Conservation (phyloP, 139 green algal genomes). For the Asterochloris sp. region DNA sequence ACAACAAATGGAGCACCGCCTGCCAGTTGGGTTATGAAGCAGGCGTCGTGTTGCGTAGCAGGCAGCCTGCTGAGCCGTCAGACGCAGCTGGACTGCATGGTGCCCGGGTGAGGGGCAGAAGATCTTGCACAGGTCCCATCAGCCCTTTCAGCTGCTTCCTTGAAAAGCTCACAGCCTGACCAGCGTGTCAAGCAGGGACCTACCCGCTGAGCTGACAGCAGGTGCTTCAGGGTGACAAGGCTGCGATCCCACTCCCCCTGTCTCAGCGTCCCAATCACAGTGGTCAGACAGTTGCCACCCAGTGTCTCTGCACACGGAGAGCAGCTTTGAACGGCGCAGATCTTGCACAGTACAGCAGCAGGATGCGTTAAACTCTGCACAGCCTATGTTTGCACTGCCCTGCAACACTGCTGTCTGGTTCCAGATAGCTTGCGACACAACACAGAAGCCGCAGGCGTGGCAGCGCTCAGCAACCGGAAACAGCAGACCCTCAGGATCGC, state of each 20-base stretch:
- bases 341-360: not conserved
- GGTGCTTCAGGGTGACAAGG: slow-evolving; percentile 42
- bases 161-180: not conserved
- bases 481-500: not conserved
- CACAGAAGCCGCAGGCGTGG: not conserved
- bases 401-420: not conserved
- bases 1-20: too few relatives aligned
- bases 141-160: too few relatives aligned
- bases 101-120: too few relatives aligned
- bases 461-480: too few relatives aligned
- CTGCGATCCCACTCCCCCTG: slow-evolving; percentile 50
- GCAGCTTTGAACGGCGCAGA: not conserved
- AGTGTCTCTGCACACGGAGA: slow-evolving; percentile 44
- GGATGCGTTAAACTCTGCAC: not conserved
- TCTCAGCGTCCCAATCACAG: slow-evolving; percentile 44
- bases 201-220: slow-evolving; percentile 29
- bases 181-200: not conserved
- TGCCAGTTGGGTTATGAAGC: too few relatives aligned
- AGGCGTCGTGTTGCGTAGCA: too few relatives aligned
- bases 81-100: too few relatives aligned
- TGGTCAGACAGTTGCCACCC: slow-evolving; percentile 56
- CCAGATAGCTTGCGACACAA: not conserved
- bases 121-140: too few relatives aligned
- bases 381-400: too few relatives aligned
- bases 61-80: too few relatives aligned